phyloP scores from a whole-genome alignment of 306 rosid genomes.

The Cucumis melo region DNA sequence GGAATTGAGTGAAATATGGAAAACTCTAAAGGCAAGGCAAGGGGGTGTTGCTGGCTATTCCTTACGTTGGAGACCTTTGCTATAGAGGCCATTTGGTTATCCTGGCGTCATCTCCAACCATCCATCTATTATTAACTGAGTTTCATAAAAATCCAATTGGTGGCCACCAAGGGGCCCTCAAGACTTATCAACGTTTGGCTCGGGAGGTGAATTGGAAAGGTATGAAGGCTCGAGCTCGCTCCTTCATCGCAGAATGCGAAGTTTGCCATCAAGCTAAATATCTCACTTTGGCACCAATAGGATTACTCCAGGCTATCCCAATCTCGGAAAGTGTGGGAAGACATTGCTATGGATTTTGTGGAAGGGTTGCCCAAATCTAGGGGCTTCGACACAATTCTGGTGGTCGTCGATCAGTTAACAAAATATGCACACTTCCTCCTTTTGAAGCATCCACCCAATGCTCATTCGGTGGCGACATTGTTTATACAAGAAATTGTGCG shows the following conservation, averaged over 20 bases:
- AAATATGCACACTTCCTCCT: not conserved
- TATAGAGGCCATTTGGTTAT: no score
- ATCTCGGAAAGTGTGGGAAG: not conserved
- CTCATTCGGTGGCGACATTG: not conserved
- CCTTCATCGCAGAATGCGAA: no score
- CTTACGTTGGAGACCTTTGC: no score
- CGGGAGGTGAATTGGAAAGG: not conserved
- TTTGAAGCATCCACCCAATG: not conserved
- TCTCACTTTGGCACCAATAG: not conserved
- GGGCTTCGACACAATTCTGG: not conserved
- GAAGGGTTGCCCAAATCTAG: not conserved
- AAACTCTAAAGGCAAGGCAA: no score
- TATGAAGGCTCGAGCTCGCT: accelerated
- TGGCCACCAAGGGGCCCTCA: not conserved
- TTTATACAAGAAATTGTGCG: not conserved
- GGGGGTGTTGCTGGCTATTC: no score
- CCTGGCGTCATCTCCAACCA: no score
- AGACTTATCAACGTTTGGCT: not conserved
- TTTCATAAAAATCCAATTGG: not conserved
- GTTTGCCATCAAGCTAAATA: not conserved
- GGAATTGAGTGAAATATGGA: no score
- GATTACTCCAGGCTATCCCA: not conserved
- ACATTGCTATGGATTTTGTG: not conserved
- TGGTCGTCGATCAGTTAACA: not conserved
- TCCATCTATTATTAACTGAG: no score